Conservation (phyloP, 306 rosid species). For the Ammopiptanthus mongolicus region DNA sequence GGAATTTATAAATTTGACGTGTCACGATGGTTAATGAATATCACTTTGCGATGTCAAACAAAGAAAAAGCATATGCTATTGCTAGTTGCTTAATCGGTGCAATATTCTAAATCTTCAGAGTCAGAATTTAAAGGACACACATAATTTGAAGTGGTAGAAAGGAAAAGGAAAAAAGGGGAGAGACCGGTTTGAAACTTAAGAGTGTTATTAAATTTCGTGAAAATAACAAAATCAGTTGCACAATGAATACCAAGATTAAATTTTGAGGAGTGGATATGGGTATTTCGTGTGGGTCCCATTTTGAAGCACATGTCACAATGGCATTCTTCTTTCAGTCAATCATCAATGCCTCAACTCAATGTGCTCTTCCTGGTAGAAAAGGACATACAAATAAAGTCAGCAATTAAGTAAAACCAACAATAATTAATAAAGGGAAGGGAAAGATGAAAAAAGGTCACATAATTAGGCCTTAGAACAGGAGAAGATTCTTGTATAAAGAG, state of each 20-base stretch:
- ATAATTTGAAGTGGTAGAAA: not conserved
- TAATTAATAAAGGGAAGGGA: slow-evolving; percentile 2
- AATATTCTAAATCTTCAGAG: not conserved
- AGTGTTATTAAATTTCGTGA: not conserved
- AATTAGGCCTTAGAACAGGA: slow-evolving; percentile 51
- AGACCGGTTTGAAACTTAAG: no score
- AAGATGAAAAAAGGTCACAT: slow-evolving; percentile 18
- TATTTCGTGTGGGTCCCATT: no score
- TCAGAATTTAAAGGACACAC: not conserved
- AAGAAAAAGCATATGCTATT: not conserved
- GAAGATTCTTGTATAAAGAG: slow-evolving; percentile 84
- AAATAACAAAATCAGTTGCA: not conserved
- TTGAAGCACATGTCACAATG: no score
- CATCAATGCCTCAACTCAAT: slow-evolving; percentile 21
- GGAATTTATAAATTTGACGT: not conserved
- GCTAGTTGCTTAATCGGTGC: not conserved
- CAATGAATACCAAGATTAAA: not conserved
- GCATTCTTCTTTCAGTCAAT: slow-evolving; percentile 31
- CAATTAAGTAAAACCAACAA: slow-evolving; percentile 28
- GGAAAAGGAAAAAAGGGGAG: no score
- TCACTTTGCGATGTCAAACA: not conserved
- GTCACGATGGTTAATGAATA: not conserved
- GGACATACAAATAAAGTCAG: slow-evolving; percentile 33
- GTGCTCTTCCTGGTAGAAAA: slow-evolving; percentile 22
- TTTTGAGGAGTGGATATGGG: not conserved